phyloP scores from a whole-genome alignment of 306 rosid genomes.

The Pueraria montana region DNA sequence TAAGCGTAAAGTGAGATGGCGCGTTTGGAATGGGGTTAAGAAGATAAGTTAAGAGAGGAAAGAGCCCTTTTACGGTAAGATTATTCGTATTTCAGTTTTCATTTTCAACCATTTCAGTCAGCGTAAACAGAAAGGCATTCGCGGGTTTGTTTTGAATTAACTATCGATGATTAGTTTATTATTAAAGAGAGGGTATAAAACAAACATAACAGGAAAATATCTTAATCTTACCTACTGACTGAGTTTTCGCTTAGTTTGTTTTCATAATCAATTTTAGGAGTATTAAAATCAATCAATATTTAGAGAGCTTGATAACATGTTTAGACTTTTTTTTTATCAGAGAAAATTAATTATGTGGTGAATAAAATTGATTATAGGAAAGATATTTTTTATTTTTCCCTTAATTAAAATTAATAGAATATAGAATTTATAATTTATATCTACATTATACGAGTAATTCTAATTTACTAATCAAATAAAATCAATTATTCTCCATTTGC shows the following conservation, averaged over 20 bases:
- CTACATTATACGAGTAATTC: background rate
- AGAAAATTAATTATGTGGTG: background rate
- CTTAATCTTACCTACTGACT: constrained; percentile 6
- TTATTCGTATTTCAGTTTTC: background rate
- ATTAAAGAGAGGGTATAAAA: background rate
- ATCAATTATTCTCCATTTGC: background rate
- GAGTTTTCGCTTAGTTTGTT: background rate
- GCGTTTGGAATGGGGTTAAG: background rate
- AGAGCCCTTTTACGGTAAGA: constrained; percentile 17
- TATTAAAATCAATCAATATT: background rate
- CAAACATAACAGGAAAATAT: background rate
- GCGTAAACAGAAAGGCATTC: background rate
- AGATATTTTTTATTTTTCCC: background rate
- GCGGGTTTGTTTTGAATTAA: background rate
- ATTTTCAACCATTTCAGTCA: background rate
- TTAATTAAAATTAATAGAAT: background rate
- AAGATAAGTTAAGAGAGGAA: constrained; percentile 8
- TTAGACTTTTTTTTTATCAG: background rate
- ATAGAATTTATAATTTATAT: background rate
- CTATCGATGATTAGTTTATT: background rate
- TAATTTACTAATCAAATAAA: background rate
- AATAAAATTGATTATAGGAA: background rate
- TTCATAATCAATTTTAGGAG: background rate
- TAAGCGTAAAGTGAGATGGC: constrained; percentile 26
- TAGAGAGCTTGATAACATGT: background rate